These are phyloP conservation scores for Rutstroemia sydowiana DNA, from an alignment of 2,329 filamentous ascomycete genomes.

Conservation along the genomic window DNA sequence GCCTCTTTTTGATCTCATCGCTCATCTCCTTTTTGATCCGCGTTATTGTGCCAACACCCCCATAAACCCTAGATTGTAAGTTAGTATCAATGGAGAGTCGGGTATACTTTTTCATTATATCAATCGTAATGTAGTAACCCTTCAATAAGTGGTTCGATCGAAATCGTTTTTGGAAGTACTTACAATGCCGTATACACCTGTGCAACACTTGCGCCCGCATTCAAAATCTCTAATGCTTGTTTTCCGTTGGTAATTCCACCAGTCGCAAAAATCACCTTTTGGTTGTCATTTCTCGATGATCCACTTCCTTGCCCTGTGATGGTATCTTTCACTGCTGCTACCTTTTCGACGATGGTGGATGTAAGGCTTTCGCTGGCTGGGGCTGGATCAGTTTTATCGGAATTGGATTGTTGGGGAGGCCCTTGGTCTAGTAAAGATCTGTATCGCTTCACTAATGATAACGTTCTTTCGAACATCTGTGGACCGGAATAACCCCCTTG, in stretches of 20 bases:
- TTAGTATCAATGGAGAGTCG: constrained; percentile 6
- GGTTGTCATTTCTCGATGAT: constrained; percentile 12
- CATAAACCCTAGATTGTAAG: constrained; percentile 38
- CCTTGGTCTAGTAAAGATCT: constrained; percentile 56
- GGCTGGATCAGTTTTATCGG: constrained; percentile 5
- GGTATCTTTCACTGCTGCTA: constrained; percentile 24
- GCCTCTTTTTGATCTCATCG: constrained; percentile 37
- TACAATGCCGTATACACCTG: constrained; percentile 78
- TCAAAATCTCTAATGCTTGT: constrained; percentile 73
- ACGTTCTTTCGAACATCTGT: constrained; percentile 74
- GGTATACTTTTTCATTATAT: neutral
- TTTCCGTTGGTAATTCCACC: constrained; percentile 86
- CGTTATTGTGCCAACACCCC: constrained; percentile 56
- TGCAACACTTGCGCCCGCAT: constrained; percentile 82
- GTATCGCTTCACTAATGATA: constrained; percentile 74
- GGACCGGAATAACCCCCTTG: constrained; percentile 88
- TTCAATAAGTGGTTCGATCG: neutral
- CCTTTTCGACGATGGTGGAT: constrained; percentile 30
- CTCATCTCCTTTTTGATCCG: constrained; percentile 58
- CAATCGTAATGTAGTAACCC: neutral
- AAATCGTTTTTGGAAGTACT: neutral
- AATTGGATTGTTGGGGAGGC: constrained; percentile 25
- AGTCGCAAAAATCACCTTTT: constrained; percentile 84
- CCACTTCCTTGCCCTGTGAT: neutral
- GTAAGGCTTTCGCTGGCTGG: constrained; percentile 25